Conservation (phyloP, 306 rosid species). For the Cucurbita pepo region DNA sequence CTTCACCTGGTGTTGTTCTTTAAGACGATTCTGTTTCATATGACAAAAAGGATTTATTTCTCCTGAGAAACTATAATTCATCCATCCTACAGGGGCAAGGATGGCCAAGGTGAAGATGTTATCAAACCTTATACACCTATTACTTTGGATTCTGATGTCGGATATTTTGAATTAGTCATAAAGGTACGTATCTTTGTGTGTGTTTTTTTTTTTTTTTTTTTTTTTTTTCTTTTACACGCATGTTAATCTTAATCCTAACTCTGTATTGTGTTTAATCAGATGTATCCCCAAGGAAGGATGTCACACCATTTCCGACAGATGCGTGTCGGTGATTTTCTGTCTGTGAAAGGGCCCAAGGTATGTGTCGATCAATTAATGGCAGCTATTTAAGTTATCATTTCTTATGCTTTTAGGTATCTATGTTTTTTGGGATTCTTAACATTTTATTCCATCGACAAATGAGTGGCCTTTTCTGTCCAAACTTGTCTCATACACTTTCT, state of each 20-base stretch:
- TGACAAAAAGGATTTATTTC: not conserved
- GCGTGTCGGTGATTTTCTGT: slow-evolving; percentile 72
- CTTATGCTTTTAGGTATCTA: not conserved
- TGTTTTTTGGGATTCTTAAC: not conserved
- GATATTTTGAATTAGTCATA: slow-evolving; percentile 82
- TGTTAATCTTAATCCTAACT: not conserved
- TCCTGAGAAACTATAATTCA: not conserved
- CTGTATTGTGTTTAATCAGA: slow-evolving; percentile 21
- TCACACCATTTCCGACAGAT: slow-evolving; percentile 97
- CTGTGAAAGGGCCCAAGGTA: slow-evolving; percentile 97
- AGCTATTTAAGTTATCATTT: not conserved
- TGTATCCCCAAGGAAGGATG: slow-evolving; percentile 99
- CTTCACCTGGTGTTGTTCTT: not conserved
- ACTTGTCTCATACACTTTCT: not conserved
- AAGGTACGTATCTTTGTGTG: slow-evolving; percentile 30
- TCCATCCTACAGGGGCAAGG: slow-evolving; percentile 62
- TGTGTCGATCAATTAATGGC: not conserved
- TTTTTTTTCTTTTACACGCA: not conserved
- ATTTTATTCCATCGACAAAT: not conserved
- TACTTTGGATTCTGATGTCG: slow-evolving; percentile 91
- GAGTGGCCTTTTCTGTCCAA: not conserved
- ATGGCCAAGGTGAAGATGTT: slow-evolving; percentile 70
- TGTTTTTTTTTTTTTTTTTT: not conserved
- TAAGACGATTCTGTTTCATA: not conserved
- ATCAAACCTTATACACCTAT: slow-evolving; percentile 90